These are phyloP conservation scores for Yamadazyma mexicana DNA, from an alignment of 1,139 yeast species.

Conservation along the genomic window DNA sequence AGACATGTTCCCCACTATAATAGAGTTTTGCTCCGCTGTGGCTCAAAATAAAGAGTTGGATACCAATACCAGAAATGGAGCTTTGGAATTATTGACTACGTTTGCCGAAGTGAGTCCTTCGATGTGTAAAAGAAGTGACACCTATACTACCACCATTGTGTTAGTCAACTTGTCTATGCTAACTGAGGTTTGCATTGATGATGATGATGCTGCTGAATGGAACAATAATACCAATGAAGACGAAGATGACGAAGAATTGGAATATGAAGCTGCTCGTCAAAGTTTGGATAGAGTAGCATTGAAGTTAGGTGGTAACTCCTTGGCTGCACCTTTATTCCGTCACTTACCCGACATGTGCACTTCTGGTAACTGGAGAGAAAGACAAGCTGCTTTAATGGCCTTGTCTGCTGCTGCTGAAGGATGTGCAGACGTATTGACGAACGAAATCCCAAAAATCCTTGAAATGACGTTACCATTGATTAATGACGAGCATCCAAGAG, in stretches of 20 bases:
- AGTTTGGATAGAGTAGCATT: conserved; percentile 87
- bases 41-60: conserved; percentile 82
- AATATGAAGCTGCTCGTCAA: conserved; percentile 91
- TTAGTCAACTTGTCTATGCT: conserved; percentile 76
- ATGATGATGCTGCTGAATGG: conserved; percentile 88
- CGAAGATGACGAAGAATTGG: conserved; percentile 83
- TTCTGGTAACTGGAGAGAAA: conserved; percentile 84
- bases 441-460: conserved; percentile 77
- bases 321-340: conserved; percentile 85
- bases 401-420: conserved; percentile 97
- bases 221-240: conserved; percentile 77
- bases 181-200: conserved; percentile 90
- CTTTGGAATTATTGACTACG: conserved; percentile 83
- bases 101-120: conserved; percentile 93
- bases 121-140: conserved; percentile 84
- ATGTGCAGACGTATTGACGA: conserved; percentile 82
- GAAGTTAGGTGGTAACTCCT: conserved; percentile 76
- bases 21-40: conserved; percentile 80
- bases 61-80: conserved; percentile 75
- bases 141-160: conserved; percentile 72
- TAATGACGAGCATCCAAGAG: conserved; percentile 85
- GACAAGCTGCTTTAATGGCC: conserved; percentile 97
- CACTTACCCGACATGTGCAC: conserved; percentile 80
- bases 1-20: conserved; percentile 83
- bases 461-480: conserved; percentile 83